phyloP scores from a whole-genome alignment of 495 filamentous ascomycete species.

The Elasticomyces elasticus region DNA sequence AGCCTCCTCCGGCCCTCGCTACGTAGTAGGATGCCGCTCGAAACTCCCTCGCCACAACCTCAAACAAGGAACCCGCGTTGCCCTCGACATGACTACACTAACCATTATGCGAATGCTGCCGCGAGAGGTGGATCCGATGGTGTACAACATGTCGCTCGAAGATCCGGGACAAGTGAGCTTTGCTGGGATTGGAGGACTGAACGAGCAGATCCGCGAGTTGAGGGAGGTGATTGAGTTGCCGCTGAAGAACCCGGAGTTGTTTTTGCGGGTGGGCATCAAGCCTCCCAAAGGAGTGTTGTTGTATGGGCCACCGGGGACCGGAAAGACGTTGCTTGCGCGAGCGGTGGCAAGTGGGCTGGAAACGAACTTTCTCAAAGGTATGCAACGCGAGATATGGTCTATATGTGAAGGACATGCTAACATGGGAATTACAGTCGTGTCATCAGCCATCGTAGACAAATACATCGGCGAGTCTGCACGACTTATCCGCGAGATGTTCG shows the following conservation, averaged over 20 bases:
- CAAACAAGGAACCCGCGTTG: slow-evolving; percentile 96
- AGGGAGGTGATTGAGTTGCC: slow-evolving; percentile 97
- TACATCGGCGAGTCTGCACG: slow-evolving; percentile 98
- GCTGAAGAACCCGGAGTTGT: slow-evolving; percentile 97
- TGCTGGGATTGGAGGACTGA: slow-evolving; percentile 95
- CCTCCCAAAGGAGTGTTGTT: slow-evolving; percentile 95
- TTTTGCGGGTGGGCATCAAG: slow-evolving; percentile 95
- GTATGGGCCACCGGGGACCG: slow-evolving; percentile 96
- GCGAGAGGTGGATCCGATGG: slow-evolving; percentile 93
- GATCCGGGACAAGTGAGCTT: slow-evolving; percentile 98
- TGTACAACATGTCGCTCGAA: slow-evolving; percentile 99
- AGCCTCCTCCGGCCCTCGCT: slow-evolving; percentile 92
- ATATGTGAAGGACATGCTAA: neutral
- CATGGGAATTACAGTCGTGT: slow-evolving; percentile 58
- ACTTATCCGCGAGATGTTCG: slow-evolving; percentile 98
- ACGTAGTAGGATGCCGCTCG: slow-evolving; percentile 95
- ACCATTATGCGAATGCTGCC: slow-evolving; percentile 99
- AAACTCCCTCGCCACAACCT: slow-evolving; percentile 95
- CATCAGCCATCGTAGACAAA: slow-evolving; percentile 99
- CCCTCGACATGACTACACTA: slow-evolving; percentile 98
- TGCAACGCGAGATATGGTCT: neutral
- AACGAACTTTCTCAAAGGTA: slow-evolving; percentile 97
- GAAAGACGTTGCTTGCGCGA: slow-evolving; percentile 90
- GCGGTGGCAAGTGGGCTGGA: slow-evolving; percentile 95
- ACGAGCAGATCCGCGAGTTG: slow-evolving; percentile 96